Base-by-base conservation (phyloP, 1,284 basidiomycete genomes). In the Tausonia pullulans region DNA sequence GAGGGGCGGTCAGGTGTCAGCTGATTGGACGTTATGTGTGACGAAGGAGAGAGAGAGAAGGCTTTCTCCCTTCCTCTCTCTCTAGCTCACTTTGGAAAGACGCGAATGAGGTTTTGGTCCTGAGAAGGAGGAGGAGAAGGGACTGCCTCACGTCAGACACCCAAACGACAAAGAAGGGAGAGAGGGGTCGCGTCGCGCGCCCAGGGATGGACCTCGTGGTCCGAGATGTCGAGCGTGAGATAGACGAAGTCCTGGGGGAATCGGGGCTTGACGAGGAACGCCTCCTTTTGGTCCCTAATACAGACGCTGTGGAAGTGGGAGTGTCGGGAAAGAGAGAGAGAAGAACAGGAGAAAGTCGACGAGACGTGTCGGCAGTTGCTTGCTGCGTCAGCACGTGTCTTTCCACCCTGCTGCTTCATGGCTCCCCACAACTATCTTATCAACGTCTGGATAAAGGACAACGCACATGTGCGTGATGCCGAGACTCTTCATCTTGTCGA, bases 391-490 rank as follows among this genome's bases (percentile, higher is more conserved):
- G 27, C 27, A 27, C 27, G 27, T 27, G 27, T 27, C 27, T 27
- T 27, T 27, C 27, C 27, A 27, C 27, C 27, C 27, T 27, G 27
- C 27, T 27, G 27, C 27, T 27, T 27, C 27, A 27, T 27, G 27
- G 27, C 27, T 27, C 27, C 27, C 27, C 27, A 27, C 27, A 27
- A 27, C 27, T 27, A 2, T 27, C 27, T 27, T 27, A 27, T 27
- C 27, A 27, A 27, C 27, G 27, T 27, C 27, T 27, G 27, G 6
- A 7, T 39, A 43, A n/a, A 5, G 55, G 44, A 4, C 14, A 41
- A 78, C 84, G 75, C 73, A 93, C 93, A 97, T 88, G 73, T 96
- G 91, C 1, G 92, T 91, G 67, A 96, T 83, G 0, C 82, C 80
- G 46, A 87, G 80, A 0, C 74, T 75, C 62, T 81, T 77, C 43